These are phyloP conservation scores for Batkoa obscura DNA, from an alignment of 371 early-diverging fungal genomes.

Conservation along the genomic window DNA sequence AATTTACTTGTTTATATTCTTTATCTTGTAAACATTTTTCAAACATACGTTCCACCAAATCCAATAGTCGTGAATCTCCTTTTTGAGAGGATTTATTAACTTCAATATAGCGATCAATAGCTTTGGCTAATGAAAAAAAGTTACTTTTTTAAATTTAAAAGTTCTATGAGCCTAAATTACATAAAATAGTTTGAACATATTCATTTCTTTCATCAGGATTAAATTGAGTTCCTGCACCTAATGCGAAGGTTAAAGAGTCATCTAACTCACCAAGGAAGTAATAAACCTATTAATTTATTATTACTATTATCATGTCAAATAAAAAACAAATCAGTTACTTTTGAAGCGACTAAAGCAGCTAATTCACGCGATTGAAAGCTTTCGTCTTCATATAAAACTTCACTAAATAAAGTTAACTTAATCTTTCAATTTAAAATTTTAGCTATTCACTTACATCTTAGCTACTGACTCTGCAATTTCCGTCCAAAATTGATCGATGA, in stretches of 20 bases:
- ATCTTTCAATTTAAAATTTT: neutral
- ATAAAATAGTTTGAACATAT: slow-evolving; percentile 84
- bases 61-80: slow-evolving; percentile 59
- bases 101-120: slow-evolving; percentile 84
- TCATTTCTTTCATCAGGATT: slow-evolving; percentile 56
- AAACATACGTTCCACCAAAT: slow-evolving; percentile 86
- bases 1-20: slow-evolving; percentile 60
- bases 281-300: slow-evolving; percentile 36
- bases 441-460: slow-evolving; percentile 79
- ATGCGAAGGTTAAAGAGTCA: slow-evolving; percentile 83
- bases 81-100: neutral
- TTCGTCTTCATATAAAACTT: slow-evolving; percentile 81
- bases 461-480: slow-evolving; percentile 88
- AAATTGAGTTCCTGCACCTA: slow-evolving; percentile 83
- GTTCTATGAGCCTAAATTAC: slow-evolving; percentile 21
- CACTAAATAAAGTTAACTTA: slow-evolving; percentile 25
- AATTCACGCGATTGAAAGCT: slow-evolving; percentile 62
- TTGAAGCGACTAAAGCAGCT: slow-evolving; percentile 90
- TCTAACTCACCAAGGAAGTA: slow-evolving; percentile 88
- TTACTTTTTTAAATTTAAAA: neutral
- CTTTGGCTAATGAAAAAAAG: slow-evolving; percentile 31
- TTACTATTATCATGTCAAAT: neutral
- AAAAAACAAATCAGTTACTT: slow-evolving; percentile 51
- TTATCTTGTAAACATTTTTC: slow-evolving; percentile 64
- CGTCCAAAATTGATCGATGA: slow-evolving; percentile 92